These are phyloP conservation scores for Apiotrichum brassicae DNA, from an alignment of 1,284 basidiomycete species.

Conservation along the genomic window DNA sequence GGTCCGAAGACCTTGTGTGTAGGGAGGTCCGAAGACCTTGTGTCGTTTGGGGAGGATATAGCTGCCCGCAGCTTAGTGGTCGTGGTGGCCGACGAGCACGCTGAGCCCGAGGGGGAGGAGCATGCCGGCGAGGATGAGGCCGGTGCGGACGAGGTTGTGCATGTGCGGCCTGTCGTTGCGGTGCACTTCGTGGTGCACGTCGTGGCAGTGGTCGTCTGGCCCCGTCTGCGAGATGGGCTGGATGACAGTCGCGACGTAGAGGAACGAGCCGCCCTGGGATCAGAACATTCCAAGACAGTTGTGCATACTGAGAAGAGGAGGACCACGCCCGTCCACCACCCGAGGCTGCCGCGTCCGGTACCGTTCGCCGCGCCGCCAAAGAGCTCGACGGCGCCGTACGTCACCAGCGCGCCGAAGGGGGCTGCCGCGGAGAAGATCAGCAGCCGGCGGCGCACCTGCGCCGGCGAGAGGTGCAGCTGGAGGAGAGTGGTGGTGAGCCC, in stretches of 20 bases:
- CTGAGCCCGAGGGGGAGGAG: slow-evolving; percentile 58
- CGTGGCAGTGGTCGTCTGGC: slow-evolving; percentile 19
- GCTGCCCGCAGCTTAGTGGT: too few species aligned
- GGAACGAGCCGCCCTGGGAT: slow-evolving; percentile 80
- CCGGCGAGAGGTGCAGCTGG: slow-evolving; percentile 60
- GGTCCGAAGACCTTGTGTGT: too few species aligned
- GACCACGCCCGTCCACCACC: slow-evolving; percentile 58
- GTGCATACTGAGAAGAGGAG: slow-evolving; percentile 41
- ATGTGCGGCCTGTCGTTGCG: slow-evolving; percentile 48
- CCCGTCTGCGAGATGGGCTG: slow-evolving; percentile 55
- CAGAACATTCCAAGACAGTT: neutral
- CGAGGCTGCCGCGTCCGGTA: slow-evolving; percentile 21
- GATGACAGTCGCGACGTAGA: slow-evolving; percentile 87
- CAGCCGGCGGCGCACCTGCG: slow-evolving; percentile 66
- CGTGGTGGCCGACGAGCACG: slow-evolving; percentile 51
- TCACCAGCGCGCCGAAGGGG: slow-evolving; percentile 64
- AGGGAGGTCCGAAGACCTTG: too few species aligned
- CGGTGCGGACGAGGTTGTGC: slow-evolving; percentile 49
- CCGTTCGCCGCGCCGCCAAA: slow-evolving; percentile 45
- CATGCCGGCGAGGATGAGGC: slow-evolving; percentile 62
- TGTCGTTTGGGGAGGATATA: too few species aligned
- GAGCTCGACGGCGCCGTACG: slow-evolving; percentile 59
- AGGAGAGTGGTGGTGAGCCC: slow-evolving; percentile 74
- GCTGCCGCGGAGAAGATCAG: slow-evolving; percentile 73
- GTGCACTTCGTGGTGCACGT: slow-evolving; percentile 28